Conservation (phyloP, 345 rosid species). For the Salix viminalis region DNA sequence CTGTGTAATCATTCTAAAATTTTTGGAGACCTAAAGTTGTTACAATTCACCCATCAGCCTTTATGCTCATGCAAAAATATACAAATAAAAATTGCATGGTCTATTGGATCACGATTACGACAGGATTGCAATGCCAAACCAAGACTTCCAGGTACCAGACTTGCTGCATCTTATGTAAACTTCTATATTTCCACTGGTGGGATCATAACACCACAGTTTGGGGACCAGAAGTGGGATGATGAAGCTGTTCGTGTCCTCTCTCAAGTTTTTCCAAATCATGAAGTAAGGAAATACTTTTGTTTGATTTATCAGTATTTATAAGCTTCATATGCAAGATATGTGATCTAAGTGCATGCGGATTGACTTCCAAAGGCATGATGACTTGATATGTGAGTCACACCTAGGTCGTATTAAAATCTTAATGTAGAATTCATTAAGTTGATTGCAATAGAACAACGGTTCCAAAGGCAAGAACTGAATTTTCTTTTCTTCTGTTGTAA, state of each 20-base stretch:
- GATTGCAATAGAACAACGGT: too few species aligned
- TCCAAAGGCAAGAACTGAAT: too few species aligned
- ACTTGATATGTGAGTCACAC: too few species aligned
- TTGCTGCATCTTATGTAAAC: conserved; percentile 79
- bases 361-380: too few species aligned
- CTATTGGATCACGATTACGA: background rate
- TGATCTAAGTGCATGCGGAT: too few species aligned
- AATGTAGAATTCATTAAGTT: too few species aligned
- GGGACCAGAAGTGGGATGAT: conserved; percentile 69
- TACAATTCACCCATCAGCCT: background rate
- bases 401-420: too few species aligned
- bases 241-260: conserved; percentile 78
- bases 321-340: too few species aligned
- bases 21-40: background rate
- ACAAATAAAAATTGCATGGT: background rate
- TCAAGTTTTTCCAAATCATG: conserved; percentile 55
- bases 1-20: background rate
- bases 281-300: conserved; percentile 36
- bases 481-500: too few species aligned
- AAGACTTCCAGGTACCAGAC: conserved; percentile 66
- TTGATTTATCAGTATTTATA: background rate
- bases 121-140: conserved; percentile 65
- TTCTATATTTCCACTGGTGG: conserved; percentile 80
- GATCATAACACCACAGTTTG: conserved; percentile 68
- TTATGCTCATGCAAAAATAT: background rate